Conservation (phyloP, 2,329 filamentous ascomycete genomes). For the Calonectria hongkongensis region DNA sequence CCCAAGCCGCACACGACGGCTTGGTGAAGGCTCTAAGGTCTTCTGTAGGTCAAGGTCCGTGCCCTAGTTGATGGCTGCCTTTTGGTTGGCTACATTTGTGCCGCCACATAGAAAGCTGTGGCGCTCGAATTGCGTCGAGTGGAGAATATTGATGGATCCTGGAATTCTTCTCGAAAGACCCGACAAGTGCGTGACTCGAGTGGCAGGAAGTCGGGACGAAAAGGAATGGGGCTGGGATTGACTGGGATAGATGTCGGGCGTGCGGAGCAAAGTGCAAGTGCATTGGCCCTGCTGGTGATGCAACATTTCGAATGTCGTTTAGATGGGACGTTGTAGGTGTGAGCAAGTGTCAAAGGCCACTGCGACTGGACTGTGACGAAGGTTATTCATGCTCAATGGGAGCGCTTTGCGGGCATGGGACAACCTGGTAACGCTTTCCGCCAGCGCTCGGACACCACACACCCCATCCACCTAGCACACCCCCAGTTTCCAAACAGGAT, state of each 20-base stretch:
- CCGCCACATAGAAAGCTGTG: constrained; percentile 42
- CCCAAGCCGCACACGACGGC: constrained; percentile 37
- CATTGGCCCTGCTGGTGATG: constrained; percentile 20
- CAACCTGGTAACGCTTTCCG: constrained; percentile 34
- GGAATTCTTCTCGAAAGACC: constrained; percentile 48
- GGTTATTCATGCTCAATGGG: constrained; percentile 42
- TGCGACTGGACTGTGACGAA: constrained; percentile 40
- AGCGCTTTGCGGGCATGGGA: constrained; percentile 33
- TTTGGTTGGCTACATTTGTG: constrained; percentile 36
- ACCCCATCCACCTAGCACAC: constrained; percentile 32
- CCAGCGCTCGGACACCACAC: constrained; percentile 46
- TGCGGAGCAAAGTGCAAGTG: constrained; percentile 3
- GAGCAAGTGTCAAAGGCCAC: constrained; percentile 21
- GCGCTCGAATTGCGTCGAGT: constrained; percentile 48
- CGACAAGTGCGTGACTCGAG: constrained; percentile 30
- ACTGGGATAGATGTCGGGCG: constrained; percentile 9
- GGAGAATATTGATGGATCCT: constrained; percentile 39
- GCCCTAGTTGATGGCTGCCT: constrained; percentile 40
- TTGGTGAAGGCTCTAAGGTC: constrained; percentile 32
- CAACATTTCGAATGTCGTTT: constrained; percentile 13
- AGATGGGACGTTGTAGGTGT: neutral
- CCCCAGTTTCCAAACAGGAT: constrained; percentile 33
- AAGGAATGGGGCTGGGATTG: constrained; percentile 20
- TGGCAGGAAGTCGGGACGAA: constrained; percentile 33
- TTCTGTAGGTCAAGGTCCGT: constrained; percentile 49